Evolutionary conservation across 331 rosid genomes (phyloP).

Genomic region (Malus hybrid): DNA sequence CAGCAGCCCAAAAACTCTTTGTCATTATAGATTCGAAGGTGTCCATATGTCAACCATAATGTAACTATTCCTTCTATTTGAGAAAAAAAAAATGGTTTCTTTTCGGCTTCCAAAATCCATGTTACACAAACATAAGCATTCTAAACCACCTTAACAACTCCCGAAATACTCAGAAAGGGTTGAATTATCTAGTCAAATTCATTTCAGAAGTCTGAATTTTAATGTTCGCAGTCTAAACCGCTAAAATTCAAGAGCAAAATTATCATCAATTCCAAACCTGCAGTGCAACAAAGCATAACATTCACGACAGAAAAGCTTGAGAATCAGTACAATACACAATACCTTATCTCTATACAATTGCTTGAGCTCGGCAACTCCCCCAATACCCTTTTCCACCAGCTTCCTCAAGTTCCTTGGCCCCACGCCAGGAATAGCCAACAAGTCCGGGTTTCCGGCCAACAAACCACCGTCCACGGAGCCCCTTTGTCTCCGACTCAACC

Average conservation of each 20-base stretch:
- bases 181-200: not conserved
- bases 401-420: slow-evolving; percentile 91
- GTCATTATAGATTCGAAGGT: slow-evolving; percentile 1
- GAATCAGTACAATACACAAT: not conserved
- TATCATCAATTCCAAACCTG: not conserved
- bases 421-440: slow-evolving; percentile 90
- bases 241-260: too few species aligned
- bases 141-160: not conserved
- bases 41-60: not conserved
- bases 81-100: not conserved
- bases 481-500: slow-evolving; percentile 49
- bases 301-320: not conserved
- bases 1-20: not conserved
- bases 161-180: not conserved
- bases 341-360: slow-evolving; percentile 92
- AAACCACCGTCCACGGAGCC: slow-evolving; percentile 23
- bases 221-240: too few species aligned
- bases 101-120: not conserved
- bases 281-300: not conserved
- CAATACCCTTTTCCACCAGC: slow-evolving; percentile 80
- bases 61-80: not conserved
- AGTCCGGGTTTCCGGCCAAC: slow-evolving; percentile 60
- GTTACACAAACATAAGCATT: not conserved
- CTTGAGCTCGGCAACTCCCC: slow-evolving; percentile 83
- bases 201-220: too few species aligned